These are phyloP conservation scores for Candida jianshihensis DNA, from an alignment of 805 yeast genomes.

Conservation along the genomic window DNA sequence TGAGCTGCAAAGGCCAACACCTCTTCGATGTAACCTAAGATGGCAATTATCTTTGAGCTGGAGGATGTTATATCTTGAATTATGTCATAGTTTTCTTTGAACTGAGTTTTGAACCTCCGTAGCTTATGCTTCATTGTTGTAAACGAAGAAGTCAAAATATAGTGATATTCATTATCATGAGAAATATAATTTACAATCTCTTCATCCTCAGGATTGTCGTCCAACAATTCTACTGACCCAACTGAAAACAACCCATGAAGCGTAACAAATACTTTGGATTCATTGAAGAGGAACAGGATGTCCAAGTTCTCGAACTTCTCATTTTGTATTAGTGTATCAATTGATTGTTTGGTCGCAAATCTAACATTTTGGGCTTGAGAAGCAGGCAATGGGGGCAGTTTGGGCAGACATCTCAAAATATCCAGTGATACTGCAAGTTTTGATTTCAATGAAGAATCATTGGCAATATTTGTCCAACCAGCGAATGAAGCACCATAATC, in stretches of 20 bases:
- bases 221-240: slow-evolving; percentile 14
- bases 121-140: slow-evolving; percentile 15
- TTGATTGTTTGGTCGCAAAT: slow-evolving; percentile 21
- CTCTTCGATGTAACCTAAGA: slow-evolving; percentile 28
- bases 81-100: slow-evolving; percentile 7
- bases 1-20: slow-evolving; percentile 22
- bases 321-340: slow-evolving; percentile 23
- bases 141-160: slow-evolving; percentile 16
- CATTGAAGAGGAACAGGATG: slow-evolving; percentile 21
- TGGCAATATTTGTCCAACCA: slow-evolving; percentile 8
- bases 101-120: slow-evolving; percentile 9
- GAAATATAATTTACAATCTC: slow-evolving; percentile 13
- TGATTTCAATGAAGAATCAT: neutral
- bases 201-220: slow-evolving; percentile 10
- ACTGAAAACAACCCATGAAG: slow-evolving; percentile 28
- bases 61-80: slow-evolving; percentile 11
- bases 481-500: slow-evolving; percentile 9
- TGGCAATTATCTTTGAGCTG: slow-evolving; percentile 17
- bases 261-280: slow-evolving; percentile 20
- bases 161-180: slow-evolving; percentile 9
- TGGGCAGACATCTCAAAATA: slow-evolving; percentile 30
- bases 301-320: slow-evolving; percentile 16
- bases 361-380: slow-evolving; percentile 8
- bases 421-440: slow-evolving; percentile 8
- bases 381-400: slow-evolving; percentile 25